Conservation (phyloP, 139 green algal genomes). For the Ostreobium quekettii region DNA sequence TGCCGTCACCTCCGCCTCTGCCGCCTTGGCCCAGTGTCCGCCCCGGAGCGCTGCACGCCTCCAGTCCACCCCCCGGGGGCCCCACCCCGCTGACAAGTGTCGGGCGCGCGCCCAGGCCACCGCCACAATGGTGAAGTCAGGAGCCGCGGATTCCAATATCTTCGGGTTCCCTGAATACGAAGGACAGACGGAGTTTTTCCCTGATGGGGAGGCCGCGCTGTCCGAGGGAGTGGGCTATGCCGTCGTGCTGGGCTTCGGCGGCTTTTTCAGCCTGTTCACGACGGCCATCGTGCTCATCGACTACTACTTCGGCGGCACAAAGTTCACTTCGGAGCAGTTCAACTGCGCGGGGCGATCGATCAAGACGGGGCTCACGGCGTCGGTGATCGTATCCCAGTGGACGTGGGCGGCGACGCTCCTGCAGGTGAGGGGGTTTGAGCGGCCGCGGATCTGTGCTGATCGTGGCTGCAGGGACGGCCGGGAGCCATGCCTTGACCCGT, state of each 20-base stretch:
- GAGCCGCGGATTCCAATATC: background rate
- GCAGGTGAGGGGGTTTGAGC: too few relatives aligned
- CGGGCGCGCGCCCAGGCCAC: too few relatives aligned
- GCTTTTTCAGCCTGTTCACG: slow-evolving; percentile 33
- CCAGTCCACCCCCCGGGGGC: too few relatives aligned
- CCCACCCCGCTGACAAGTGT: too few relatives aligned
- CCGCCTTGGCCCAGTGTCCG: too few relatives aligned
- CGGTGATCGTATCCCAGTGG: slow-evolving; percentile 40
- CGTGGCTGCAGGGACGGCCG: too few relatives aligned
- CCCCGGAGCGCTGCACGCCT: too few relatives aligned
- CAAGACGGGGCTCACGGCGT: slow-evolving; percentile 56
- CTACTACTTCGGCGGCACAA: slow-evolving; percentile 26
- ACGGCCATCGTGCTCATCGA: slow-evolving; percentile 29
- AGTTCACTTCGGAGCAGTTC: slow-evolving; percentile 39
- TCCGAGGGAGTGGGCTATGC: slow-evolving; percentile 22
- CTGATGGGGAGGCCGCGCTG: background rate
- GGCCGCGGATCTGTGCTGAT: slow-evolving; percentile 42
- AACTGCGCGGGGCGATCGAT: slow-evolving; percentile 54
- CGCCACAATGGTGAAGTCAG: background rate
- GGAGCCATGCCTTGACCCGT: too few relatives aligned
- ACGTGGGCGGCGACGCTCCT: slow-evolving; percentile 54
- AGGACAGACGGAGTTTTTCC: background rate
- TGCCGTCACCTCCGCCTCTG: too few relatives aligned
- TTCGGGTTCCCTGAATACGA: background rate
- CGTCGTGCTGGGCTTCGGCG: slow-evolving; percentile 32